A percentile compares a stretch with the other conserved stretches of the same genome.
phyloP scores from a whole-genome alignment of 345 rosid species.

The Eucalyptus urophylla region DNA sequence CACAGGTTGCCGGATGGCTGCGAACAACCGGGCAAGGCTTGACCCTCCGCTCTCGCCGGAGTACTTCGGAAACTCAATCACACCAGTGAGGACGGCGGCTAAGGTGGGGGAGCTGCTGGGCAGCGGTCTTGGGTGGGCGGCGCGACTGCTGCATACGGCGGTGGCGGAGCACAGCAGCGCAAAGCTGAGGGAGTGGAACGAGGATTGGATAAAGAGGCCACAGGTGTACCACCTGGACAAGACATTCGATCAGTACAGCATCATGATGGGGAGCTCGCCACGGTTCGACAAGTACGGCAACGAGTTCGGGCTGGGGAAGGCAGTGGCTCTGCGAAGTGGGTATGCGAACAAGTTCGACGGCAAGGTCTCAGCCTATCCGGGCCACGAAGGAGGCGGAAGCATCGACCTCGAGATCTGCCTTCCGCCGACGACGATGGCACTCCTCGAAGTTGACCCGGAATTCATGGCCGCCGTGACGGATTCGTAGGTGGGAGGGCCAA shows the following conservation, averaged over 20 bases:
- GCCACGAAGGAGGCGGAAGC: slow-evolving; percentile 63
- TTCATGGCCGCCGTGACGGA: background rate
- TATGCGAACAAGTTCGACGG: slow-evolving; percentile 68
- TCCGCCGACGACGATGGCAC: slow-evolving; percentile 31
- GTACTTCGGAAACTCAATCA: slow-evolving; percentile 57
- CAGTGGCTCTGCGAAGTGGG: slow-evolving; percentile 58
- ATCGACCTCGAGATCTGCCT: slow-evolving; percentile 67
- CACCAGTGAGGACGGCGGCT: slow-evolving; percentile 8
- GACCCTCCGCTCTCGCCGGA: slow-evolving; percentile 24
- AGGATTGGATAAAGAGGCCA: slow-evolving; percentile 40
- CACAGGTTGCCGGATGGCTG: slow-evolving; percentile 40
- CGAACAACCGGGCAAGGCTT: slow-evolving; percentile 39
- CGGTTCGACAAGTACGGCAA: slow-evolving; percentile 66
- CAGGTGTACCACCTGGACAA: slow-evolving; percentile 16
- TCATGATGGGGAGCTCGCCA: slow-evolving; percentile 87
- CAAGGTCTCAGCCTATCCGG: slow-evolving; percentile 51
- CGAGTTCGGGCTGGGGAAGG: slow-evolving; percentile 83
- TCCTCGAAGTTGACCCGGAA: background rate
- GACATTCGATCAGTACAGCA: slow-evolving; percentile 35
- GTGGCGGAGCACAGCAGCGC: slow-evolving; percentile 32
- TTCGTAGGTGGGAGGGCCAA: background rate
- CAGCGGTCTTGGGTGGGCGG: slow-evolving; percentile 52
- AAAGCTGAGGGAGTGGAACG: slow-evolving; percentile 11
- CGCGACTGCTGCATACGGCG: slow-evolving; percentile 36
- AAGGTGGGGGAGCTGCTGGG: slow-evolving; percentile 44